Conservation (phyloP, 306 rosid genomes). For the Luffa acutangula region DNA sequence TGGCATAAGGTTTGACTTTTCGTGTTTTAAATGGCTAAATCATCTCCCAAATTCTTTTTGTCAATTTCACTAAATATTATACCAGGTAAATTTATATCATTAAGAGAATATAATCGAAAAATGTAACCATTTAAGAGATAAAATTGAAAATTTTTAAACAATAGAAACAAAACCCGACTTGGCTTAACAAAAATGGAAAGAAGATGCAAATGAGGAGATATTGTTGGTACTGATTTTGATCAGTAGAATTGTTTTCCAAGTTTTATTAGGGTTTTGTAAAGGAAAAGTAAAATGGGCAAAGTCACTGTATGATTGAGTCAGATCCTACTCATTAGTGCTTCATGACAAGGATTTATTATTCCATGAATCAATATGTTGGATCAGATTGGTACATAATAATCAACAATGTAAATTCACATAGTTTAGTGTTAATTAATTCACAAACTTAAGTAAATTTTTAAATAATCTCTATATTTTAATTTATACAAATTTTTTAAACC, state of each 20-base stretch:
- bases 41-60: too few species aligned
- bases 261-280: neutral
- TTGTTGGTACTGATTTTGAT: neutral
- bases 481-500: neutral
- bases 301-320: neutral
- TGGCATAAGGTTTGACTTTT: too few species aligned
- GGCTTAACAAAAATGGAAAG: neutral
- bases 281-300: slow-evolving; percentile 1
- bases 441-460: neutral
- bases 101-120: too few species aligned
- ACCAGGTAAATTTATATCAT: too few species aligned
- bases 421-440: neutral
- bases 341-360: neutral
- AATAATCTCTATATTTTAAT: neutral
- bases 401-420: neutral
- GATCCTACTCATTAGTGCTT: slow-evolving; percentile 9
- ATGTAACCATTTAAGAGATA: too few species aligned
- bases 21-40: too few species aligned
- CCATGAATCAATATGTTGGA: slow-evolving; percentile 7
- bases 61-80: too few species aligned
- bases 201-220: neutral
- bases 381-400: neutral
- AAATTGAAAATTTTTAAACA: too few species aligned
- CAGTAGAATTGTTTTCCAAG: neutral
- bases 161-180: too few species aligned